Evolutionary conservation across 192 early-diverging fungal genomes (phyloP), one percentile per base, ranked within the genome.

Genomic region (Nowakowskiella sp.): DNA sequence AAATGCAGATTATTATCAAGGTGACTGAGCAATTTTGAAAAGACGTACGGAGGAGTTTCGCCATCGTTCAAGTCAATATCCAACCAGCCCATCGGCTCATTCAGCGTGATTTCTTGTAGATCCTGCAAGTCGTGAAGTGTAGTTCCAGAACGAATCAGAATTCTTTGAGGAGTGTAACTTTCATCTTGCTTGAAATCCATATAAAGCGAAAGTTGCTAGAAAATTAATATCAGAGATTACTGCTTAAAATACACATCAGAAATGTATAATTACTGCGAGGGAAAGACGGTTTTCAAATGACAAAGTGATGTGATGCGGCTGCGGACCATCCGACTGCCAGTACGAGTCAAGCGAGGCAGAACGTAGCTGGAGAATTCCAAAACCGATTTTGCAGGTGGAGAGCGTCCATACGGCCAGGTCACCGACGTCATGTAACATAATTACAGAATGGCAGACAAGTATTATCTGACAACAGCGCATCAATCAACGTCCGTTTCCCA

Each of bases 261-360:
- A 8, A 34, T 10, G 53, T 23, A 34, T 25, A 21, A 28, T 39
- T 60, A 85, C 77, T 66, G 71, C 62, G 1, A 91, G 58, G 10
- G 57, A 49, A 6, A 78, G 88, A 51, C 71, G 67, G 39, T 76
- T 67, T 9, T 71, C 68, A 60, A 90, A 91, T 19, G 78, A 66
- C 19, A 93, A 61, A 58, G 80, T 89, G 46, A 93, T 66, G 44
- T 66, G 71, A 58, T 93, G 90, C 8, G 87, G 81, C 47, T 81
- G 77, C 1, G 73, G 73, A 0, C 85, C 85, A 30, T 89, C 80
- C 0, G 87, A 80, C 85, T 90, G 87, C 90, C 90, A 92, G 55
- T 82, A 92, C 0, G 87, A 89, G 26, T 80, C 70, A 6, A 73
- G 50, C 46, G 74, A 68, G 24, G 80, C 77, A 58, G 90, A 86